Evolutionary conservation across 306 rosid genomes (phyloP), one percentile per base, ranked within the genome.

Genomic region (Rubus idaeus): DNA sequence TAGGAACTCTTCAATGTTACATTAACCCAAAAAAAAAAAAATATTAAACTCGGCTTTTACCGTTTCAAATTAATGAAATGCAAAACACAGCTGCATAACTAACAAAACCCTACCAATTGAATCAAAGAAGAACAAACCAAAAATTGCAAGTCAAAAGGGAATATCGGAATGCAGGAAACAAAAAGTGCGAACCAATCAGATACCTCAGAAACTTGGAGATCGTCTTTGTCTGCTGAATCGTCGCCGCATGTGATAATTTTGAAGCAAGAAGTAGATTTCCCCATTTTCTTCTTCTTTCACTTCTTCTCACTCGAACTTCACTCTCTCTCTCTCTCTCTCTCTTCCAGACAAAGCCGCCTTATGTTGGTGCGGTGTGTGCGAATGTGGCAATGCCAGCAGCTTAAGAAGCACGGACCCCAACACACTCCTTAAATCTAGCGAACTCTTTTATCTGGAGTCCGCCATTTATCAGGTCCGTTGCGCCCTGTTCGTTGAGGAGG

Each of bases 261-360:
- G 87, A 93, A 88, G 87, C 98, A 93, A n/a, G 97, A 88, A 49
- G 81, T 78, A 49, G 98, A 70, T 84, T 87, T 93, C 70, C 84
- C 94, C 98, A 91, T 91, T 56, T 53, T 68, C 68, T 6, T 26
- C 5, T 3, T 1, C 3, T 57, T 14, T 5, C 50, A 44, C 37
- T 37, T 35, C 12, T 20, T 57, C 63, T 58, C 75, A 7, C 67
- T 40, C 73, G 30, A 61, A 20, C 12, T 37, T 45, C 80, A 4
- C 83, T 3, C 30, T 74, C 49, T 51, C 73, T 80, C 62, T 68
- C 70, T 56, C 70, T 63, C 79, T 70, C 77, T 55, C 52, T 66
- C 77, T 37, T 37, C 37, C 60, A 75, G 86, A 73, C 77, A 81
- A 86, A 74, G 75, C 75, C 68, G 79, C 75, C 87, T 77, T 30